Evolutionary conservation across 1,284 basidiomycete genomes (phyloP), one percentile per base, ranked within the genome.

Genomic region (Cutaneotrichosporon dermatis): DNA sequence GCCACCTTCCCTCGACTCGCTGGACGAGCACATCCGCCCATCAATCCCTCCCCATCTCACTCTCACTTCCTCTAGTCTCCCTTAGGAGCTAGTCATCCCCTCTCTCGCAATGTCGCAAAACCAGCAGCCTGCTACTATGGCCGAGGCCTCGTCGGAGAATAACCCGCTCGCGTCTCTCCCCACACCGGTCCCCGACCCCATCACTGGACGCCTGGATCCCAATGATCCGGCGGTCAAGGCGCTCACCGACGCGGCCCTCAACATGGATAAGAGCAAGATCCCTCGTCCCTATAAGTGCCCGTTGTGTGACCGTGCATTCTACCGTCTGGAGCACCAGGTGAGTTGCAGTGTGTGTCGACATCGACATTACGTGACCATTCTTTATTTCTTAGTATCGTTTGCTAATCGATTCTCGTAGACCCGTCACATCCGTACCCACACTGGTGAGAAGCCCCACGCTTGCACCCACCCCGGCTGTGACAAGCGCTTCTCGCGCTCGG

Each of bases 371-470:
- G 33, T 46, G 45, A 46, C 45, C 45, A 6, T 12, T 33, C 11
- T 13, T 11, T n/a, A 33, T 6, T 6, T 9, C n/a, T 25, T 25
- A 25, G 25, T 25, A 25, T 25, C 25, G 25, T 25, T 25, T 11
- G 36, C 52, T 58, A 43, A 57, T 53, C 39, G 40, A n/a, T 35
- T 11, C 15, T n/a, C 73, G 54, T 77, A 98, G 89, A 99, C 94
- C 16, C 88, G 95, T 59, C 95, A 99, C 76, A 95, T 98, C 58
- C 89, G 95, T 59, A 99, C 94, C 0, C 95, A 99, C 77, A 99
- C 95, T 0, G 95, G 95, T 68, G 95, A 98, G 78, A 97, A 96
- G 73, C 95, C 95, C 1, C 97, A 97, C 74, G 84, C 86, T 39
- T 99, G 95, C 83, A 89, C 86, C 1, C 92, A 89, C 76, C 87